A percentile compares a stretch with the other conserved stretches of the same genome.
phyloP scores from a whole-genome alignment of 192 early-diverging fungal genomes.

The Rhizophlyctis rosea region DNA sequence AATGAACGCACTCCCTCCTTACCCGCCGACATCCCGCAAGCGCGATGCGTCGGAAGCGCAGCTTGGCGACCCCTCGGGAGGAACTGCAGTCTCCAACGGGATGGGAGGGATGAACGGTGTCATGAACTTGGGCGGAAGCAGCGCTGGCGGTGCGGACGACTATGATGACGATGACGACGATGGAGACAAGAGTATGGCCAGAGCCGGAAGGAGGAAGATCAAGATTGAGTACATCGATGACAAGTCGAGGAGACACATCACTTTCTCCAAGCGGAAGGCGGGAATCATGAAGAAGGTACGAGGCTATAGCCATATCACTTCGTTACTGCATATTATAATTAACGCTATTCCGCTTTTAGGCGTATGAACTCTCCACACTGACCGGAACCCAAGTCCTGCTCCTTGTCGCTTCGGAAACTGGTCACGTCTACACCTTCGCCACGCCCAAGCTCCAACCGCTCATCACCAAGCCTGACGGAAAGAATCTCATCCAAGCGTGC shows the following conservation, averaged over 20 bases:
- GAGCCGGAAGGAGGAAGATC: constrained; percentile 86
- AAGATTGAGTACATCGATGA: constrained; percentile 96
- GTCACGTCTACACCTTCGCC: constrained; percentile 92
- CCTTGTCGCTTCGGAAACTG: constrained; percentile 91
- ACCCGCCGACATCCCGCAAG: not conserved
- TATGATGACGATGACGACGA: constrained; percentile 56
- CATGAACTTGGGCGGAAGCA: not conserved
- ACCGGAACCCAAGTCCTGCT: constrained; percentile 93
- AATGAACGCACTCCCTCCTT: not conserved
- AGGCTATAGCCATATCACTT: not conserved
- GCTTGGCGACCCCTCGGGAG: not conserved
- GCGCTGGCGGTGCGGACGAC: constrained; percentile 2
- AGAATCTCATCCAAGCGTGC: constrained; percentile 89
- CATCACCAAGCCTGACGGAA: constrained; percentile 87
- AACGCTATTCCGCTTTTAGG: constrained; percentile 44
- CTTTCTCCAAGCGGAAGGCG: constrained; percentile 92
- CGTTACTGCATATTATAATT: not conserved
- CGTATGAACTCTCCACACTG: constrained; percentile 87
- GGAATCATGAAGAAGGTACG: constrained; percentile 96
- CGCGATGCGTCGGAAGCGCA: constrained; percentile 10
- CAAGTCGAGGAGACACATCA: constrained; percentile 88
- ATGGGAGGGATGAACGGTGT: not conserved
- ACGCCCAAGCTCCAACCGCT: constrained; percentile 91
- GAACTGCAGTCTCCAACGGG: not conserved
- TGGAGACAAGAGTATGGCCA: constrained; percentile 63